These are phyloP conservation scores for Streptanthus diversifolius DNA, from an alignment of 345 rosid species.

Conservation along the genomic window DNA sequence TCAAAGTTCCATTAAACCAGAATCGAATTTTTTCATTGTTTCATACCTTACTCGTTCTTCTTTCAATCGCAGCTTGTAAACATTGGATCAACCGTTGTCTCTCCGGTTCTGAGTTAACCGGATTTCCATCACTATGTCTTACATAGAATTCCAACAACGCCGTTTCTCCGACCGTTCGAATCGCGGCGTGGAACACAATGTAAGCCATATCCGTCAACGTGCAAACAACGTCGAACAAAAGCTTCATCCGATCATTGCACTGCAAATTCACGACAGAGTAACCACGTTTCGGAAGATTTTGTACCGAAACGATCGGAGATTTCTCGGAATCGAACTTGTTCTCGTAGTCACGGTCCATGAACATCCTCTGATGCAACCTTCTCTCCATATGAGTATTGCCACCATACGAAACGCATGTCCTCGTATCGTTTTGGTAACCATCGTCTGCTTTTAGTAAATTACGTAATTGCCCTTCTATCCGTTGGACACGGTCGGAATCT, in stretches of 20 bases:
- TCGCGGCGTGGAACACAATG: conserved; percentile 81
- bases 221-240: conserved; percentile 87
- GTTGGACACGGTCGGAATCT: conserved; percentile 50
- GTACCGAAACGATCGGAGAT: conserved; percentile 68
- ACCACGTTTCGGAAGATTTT: conserved; percentile 70
- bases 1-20: not conserved
- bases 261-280: conserved; percentile 89
- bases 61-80: conserved; percentile 74
- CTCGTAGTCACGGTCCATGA: conserved; percentile 90
- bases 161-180: conserved; percentile 53
- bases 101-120: conserved; percentile 90
- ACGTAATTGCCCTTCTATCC: conserved; percentile 56
- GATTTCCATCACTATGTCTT: conserved; percentile 76
- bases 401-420: conserved; percentile 62
- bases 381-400: conserved; percentile 86
- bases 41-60: conserved; percentile 77
- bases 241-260: conserved; percentile 79
- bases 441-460: conserved; percentile 78
- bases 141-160: conserved; percentile 82
- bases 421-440: conserved; percentile 66
- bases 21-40: not conserved
- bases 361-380: conserved; percentile 95
- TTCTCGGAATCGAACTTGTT: conserved; percentile 45
- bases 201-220: conserved; percentile 95
- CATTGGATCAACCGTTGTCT: conserved; percentile 88